A percentile compares a stretch with the other conserved stretches of the same genome.
Conservation (phyloP, 306 rosid genomes). For the Begonia loranthoides region DNA sequence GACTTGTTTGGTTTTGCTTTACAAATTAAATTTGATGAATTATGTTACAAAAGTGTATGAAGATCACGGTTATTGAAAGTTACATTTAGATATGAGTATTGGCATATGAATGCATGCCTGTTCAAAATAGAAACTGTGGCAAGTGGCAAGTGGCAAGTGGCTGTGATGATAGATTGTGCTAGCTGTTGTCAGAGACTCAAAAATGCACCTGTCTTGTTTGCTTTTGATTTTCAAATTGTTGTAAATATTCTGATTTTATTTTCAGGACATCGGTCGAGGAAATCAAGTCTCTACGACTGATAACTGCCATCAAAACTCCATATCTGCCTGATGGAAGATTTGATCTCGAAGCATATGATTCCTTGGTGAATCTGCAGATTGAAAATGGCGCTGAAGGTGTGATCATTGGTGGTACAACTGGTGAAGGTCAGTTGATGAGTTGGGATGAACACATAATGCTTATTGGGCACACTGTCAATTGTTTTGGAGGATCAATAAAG, state of each 20-base stretch:
- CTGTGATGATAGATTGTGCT: too few species aligned
- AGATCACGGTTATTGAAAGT: too few species aligned
- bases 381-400: conserved; percentile 62
- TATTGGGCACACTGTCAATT: conserved; percentile 79
- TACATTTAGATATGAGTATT: too few species aligned
- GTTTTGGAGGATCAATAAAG: conserved; percentile 79
- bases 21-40: too few species aligned
- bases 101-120: too few species aligned
- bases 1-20: too few species aligned
- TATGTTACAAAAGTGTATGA: too few species aligned
- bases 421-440: conserved; percentile 93
- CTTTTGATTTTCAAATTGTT: neutral
- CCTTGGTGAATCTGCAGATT: conserved; percentile 62
- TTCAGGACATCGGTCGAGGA: conserved; percentile 76
- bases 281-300: conserved; percentile 55
- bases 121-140: too few species aligned
- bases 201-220: too few species aligned
- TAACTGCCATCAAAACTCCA: conserved; percentile 95
- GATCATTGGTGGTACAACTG: conserved; percentile 91
- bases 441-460: conserved; percentile 99
- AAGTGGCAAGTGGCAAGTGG: too few species aligned
- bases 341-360: conserved; percentile 90
- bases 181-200: too few species aligned
- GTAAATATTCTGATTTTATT: conserved; percentile 8
- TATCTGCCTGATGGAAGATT: conserved; percentile 92